Percentiles rank a stretch among this genome's conserved stretches.
phyloP scores from a whole-genome alignment of 1,284 basidiomycete species.

The Cerioporus squamosus region DNA sequence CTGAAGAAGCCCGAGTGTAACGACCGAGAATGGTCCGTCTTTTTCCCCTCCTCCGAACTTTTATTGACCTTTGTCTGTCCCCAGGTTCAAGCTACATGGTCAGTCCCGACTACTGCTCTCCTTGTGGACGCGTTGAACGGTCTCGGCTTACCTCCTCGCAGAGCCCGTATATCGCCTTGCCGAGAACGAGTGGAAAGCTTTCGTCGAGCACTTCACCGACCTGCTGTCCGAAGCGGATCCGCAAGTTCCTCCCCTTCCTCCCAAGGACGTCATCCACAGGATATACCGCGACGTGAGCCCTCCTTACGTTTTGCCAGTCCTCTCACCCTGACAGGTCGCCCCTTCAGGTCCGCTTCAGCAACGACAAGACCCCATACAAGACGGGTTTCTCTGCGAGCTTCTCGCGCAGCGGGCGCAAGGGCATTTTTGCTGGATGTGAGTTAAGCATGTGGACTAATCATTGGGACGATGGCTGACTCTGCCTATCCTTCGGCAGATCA shows the following conservation, averaged over 20 bases:
- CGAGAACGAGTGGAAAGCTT: slow-evolving; percentile 88
- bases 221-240: slow-evolving; percentile 72
- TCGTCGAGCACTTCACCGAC: slow-evolving; percentile 73
- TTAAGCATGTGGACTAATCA: slow-evolving; percentile 5
- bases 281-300: slow-evolving; percentile 79
- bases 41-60: not conserved
- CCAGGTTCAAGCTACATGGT: slow-evolving; percentile 81
- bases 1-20: slow-evolving; percentile 81
- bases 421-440: slow-evolving; percentile 78
- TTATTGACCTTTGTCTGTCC: not conserved
- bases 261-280: slow-evolving; percentile 86
- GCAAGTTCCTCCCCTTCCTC: slow-evolving; percentile 83
- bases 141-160: slow-evolving; percentile 31
- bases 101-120: slow-evolving; percentile 16
- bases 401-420: slow-evolving; percentile 80
- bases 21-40: slow-evolving; percentile 81
- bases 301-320: not conserved
- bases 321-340: not conserved
- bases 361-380: slow-evolving; percentile 95
- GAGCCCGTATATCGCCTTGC: slow-evolving; percentile 84
- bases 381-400: slow-evolving; percentile 76
- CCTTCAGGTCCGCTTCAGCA: slow-evolving; percentile 82
- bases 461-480: not conserved
- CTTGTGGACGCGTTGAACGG: not conserved
- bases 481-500: slow-evolving; percentile 40